A percentile compares a stretch with the other conserved stretches of the same genome.
These are phyloP conservation scores for Gigaspora rosea DNA, from an alignment of 192 early-diverging fungal genomes.

Conservation along the genomic window DNA sequence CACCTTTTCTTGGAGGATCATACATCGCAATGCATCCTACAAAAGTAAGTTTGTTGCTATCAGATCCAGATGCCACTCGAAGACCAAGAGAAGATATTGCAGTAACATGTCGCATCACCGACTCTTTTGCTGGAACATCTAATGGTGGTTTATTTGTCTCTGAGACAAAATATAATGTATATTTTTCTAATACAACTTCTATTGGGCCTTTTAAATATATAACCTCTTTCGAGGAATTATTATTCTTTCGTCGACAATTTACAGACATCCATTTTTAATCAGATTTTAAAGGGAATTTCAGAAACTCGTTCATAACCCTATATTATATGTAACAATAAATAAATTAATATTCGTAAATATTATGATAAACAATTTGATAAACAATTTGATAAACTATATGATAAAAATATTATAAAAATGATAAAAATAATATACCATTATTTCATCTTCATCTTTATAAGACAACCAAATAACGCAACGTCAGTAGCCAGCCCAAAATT, in stretches of 20 bases:
- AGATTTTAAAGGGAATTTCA: slow-evolving; percentile 88
- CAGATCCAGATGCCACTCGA: slow-evolving; percentile 77
- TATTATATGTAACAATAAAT: background rate
- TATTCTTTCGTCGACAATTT: slow-evolving; percentile 44
- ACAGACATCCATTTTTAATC: slow-evolving; percentile 96
- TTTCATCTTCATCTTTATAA: slow-evolving; percentile 74
- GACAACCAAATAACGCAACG: slow-evolving; percentile 75
- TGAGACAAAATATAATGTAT: slow-evolving; percentile 61
- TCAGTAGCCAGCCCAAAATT: slow-evolving; percentile 86
- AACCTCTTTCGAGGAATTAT: slow-evolving; percentile 24
- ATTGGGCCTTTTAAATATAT: slow-evolving; percentile 85
- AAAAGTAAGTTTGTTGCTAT: slow-evolving; percentile 63
- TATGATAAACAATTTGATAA: too few species aligned
- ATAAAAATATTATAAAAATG: too few species aligned
- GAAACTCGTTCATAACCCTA: slow-evolving; percentile 60
- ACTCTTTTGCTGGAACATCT: slow-evolving; percentile 56
- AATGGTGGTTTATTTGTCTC: slow-evolving; percentile 55
- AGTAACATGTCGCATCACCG: slow-evolving; percentile 57
- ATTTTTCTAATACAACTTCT: slow-evolving; percentile 76
- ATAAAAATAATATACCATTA: slow-evolving; percentile 52
- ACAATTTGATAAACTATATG: too few species aligned
- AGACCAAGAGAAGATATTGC: slow-evolving; percentile 78
- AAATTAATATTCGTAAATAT: background rate
- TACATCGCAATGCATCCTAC: slow-evolving; percentile 87
- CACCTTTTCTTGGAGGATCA: slow-evolving; percentile 82